Evolutionary conservation across 2,329 filamentous ascomycete species (phyloP), one percentile per base, ranked within the genome.

Genomic region (Lachnellula suecica): DNA sequence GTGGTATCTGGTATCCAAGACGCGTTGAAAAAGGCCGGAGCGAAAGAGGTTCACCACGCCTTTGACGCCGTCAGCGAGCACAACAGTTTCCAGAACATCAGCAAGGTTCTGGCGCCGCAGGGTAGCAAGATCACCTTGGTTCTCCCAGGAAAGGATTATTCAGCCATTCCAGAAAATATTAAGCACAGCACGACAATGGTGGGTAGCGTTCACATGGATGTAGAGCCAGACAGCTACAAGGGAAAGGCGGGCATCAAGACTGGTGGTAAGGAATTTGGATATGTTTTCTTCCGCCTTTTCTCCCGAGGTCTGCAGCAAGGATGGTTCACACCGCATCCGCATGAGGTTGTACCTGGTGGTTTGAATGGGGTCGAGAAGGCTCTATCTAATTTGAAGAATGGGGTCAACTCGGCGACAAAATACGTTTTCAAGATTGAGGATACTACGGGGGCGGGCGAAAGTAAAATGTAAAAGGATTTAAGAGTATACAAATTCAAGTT

Each of bases 401-500:
- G 84, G 0, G 82, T 80, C 66, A 82, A 79, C 20, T 84, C 79
- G 61, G 84, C 76, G 1, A 73, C 81, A 1, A 88, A 88, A 69
- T 87, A 85, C 70, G 78, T 88, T 0, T 81, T 82, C 61, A 64
- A 57, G 49, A 63, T 67, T 49, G 61, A 57, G 44, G 65, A 67
- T 38, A 66, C 60, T 2, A 58, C 63, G 41, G n/a, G n/a, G n/a
- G n/a, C n/a, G n/a, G n/a, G n/a, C n/a, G n/a, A n/a, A n/a, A n/a
- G n/a, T n/a, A n/a, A n/a, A n/a, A n/a, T n/a, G n/a, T n/a, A n/a
- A n/a, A n/a, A n/a, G n/a, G n/a, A n/a, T n/a, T n/a, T n/a, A n/a
- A n/a, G n/a, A n/a, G n/a, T n/a, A n/a, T n/a, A n/a, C n/a, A n/a
- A n/a, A n/a, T n/a, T n/a, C n/a, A n/a, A n/a, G n/a, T n/a, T n/a